Evolutionary conservation across 1,139 yeast genomes (phyloP).

Genomic region (Trichomonascaceae sp.): DNA sequence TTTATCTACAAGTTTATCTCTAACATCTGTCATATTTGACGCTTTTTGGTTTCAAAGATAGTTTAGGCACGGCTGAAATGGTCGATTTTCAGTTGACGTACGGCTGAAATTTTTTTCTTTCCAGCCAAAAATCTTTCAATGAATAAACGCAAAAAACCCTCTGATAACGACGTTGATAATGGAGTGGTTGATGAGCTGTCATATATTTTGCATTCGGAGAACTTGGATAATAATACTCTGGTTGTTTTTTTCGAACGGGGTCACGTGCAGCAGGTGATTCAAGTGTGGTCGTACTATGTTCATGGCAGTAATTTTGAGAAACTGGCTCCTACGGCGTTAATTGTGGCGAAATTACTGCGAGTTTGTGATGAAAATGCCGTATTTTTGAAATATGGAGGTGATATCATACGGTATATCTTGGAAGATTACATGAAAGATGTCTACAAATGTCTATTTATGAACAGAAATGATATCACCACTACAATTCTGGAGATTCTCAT

Average conservation of each 20-base stretch:
- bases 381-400: constrained; percentile 27
- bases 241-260: constrained; percentile 33
- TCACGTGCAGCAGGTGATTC: constrained; percentile 36
- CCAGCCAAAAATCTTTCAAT: constrained; percentile 4
- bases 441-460: constrained; percentile 59
- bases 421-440: constrained; percentile 54
- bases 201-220: constrained; percentile 1
- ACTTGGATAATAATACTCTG: constrained; percentile 25
- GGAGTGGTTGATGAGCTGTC: constrained; percentile 9
- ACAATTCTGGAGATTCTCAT: constrained; percentile 54
- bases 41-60: neutral
- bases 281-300: constrained; percentile 59
- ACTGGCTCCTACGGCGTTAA: constrained; percentile 16
- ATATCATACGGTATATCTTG: constrained; percentile 47
- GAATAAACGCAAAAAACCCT: constrained; percentile 16
- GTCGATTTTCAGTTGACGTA: neutral
- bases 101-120: constrained; percentile 7
- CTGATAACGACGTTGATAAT: constrained; percentile 11
- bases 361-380: constrained; percentile 16
- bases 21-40: neutral
- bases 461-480: constrained; percentile 54
- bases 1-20: constrained; percentile 5
- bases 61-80: constrained; percentile 1
- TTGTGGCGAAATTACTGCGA: constrained; percentile 16
- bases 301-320: constrained; percentile 30